phyloP scores from a whole-genome alignment of 305 asterid genomes.

The Plantago rigida region DNA sequence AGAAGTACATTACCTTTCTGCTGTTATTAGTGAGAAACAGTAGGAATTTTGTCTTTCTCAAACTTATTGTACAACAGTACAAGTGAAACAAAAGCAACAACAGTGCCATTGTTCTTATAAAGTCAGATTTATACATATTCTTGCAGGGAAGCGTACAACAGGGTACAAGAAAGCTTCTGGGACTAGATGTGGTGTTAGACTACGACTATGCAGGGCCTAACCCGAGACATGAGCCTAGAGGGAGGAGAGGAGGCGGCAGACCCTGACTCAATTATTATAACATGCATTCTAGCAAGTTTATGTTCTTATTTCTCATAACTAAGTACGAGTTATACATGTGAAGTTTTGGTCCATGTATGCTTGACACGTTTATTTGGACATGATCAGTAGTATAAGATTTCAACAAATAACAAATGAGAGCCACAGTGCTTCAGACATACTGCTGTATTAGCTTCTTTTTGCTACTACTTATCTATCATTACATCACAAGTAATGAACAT shows the following conservation, averaged over 20 bases:
- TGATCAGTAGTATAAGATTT: slow-evolving; percentile 1
- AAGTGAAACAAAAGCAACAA: too few species aligned
- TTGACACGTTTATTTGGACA: background rate
- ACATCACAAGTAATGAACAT: slow-evolving; percentile 12
- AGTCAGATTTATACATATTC: background rate
- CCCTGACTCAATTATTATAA: slow-evolving; percentile 24
- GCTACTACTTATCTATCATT: slow-evolving; percentile 13
- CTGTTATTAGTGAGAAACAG: too few species aligned
- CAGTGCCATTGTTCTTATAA: too few species aligned
- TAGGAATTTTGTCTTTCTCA: too few species aligned
- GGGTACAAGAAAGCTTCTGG: slow-evolving; percentile 42
- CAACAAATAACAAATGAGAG: background rate
- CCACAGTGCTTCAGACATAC: slow-evolving; percentile 6
- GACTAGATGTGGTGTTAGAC: slow-evolving; percentile 32
- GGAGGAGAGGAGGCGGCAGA: slow-evolving; percentile 35
- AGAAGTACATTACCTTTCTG: too few species aligned
- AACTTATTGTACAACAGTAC: too few species aligned
- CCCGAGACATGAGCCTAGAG: slow-evolving; percentile 50
- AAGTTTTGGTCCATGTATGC: slow-evolving; percentile 1
- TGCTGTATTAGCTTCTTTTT: slow-evolving; percentile 9
- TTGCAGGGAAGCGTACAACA: slow-evolving; percentile 24
- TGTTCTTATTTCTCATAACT: too few species aligned
- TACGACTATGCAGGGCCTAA: slow-evolving; percentile 48
- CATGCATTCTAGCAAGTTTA: background rate
- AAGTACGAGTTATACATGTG: background rate